These are phyloP conservation scores for Perilla frutescens DNA, from an alignment of 257 asterid species.

Conservation along the genomic window DNA sequence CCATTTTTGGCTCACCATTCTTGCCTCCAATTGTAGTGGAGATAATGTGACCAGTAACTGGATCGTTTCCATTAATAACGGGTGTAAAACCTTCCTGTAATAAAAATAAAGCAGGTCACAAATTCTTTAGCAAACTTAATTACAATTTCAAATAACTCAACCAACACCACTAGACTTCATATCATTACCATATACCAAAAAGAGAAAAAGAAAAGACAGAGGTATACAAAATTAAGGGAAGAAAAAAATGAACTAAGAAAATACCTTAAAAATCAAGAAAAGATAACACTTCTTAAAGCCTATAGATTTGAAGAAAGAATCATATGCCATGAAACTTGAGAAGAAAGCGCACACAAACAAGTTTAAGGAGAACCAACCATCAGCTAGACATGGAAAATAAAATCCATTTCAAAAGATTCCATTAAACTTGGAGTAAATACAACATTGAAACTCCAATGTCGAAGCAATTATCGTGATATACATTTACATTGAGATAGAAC, in stretches of 20 bases:
- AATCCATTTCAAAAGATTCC: constrained; percentile 18
- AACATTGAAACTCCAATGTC: no score
- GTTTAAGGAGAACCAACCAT: constrained; percentile 39
- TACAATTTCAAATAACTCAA: not conserved
- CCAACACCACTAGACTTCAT: no score
- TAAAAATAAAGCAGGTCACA: not conserved
- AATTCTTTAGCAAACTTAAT: not conserved
- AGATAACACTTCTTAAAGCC: constrained; percentile 21
- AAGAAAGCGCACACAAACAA: not conserved
- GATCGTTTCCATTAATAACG: not conserved
- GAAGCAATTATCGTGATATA: no score
- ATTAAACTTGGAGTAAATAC: no score
- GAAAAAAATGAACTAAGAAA: not conserved
- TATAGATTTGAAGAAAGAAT: constrained; percentile 45
- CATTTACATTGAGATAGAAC: no score
- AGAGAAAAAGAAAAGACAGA: not conserved
- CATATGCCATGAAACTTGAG: constrained; percentile 58
- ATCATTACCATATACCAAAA: not conserved
- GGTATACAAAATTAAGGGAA: constrained; percentile 12
- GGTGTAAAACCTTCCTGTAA: not conserved
- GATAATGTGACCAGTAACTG: constrained; percentile 5
- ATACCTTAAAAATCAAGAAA: constrained; percentile 22
- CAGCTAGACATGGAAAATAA: constrained; percentile 47
- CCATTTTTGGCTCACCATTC: constrained; percentile 20
- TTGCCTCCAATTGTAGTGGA: constrained; percentile 17